These are phyloP conservation scores for Colletotrichum navitas DNA, from an alignment of 2,329 filamentous ascomycete species.

Conservation along the genomic window DNA sequence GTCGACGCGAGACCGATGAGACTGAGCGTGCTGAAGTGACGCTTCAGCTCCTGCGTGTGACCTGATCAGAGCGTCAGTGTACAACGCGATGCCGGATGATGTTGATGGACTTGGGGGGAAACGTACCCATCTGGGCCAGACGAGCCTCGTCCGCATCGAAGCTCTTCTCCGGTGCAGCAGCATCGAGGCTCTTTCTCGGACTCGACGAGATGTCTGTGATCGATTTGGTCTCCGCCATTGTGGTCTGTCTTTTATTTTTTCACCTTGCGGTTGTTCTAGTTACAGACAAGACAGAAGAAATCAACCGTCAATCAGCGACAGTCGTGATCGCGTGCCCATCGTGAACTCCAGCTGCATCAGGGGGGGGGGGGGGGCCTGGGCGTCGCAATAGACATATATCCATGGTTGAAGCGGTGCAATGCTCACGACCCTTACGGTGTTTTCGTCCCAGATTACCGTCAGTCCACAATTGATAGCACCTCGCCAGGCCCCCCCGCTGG, in stretches of 20 bases:
- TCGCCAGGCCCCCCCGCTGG: constrained; percentile 5
- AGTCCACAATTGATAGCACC: constrained; percentile 39
- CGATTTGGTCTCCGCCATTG: constrained; percentile 26
- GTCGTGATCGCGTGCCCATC: constrained; percentile 21
- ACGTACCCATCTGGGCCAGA: constrained; percentile 59
- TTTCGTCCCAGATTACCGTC: constrained; percentile 19
- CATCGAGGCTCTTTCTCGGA: constrained; percentile 34
- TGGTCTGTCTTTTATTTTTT: background rate
- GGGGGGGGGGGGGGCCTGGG: constrained; percentile 20
- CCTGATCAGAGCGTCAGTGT: constrained; percentile 47
- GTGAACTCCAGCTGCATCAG: background rate
- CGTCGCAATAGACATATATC: constrained; percentile 28
- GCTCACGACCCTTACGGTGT: constrained; percentile 10
- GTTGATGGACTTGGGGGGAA: background rate
- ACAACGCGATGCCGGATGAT: background rate
- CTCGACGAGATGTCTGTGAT: constrained; percentile 33
- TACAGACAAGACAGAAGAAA: background rate
- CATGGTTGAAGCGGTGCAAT: background rate
- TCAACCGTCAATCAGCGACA: background rate
- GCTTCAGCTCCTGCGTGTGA: constrained; percentile 62
- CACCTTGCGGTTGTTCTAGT: background rate
- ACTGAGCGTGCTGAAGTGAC: constrained; percentile 61
- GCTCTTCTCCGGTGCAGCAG: constrained; percentile 23
- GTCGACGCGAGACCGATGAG: constrained; percentile 63
- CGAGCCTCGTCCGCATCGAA: constrained; percentile 55